These are phyloP conservation scores for Fusarium mexicanum DNA, from an alignment of 2,329 filamentous ascomycete genomes.

Conservation along the genomic window DNA sequence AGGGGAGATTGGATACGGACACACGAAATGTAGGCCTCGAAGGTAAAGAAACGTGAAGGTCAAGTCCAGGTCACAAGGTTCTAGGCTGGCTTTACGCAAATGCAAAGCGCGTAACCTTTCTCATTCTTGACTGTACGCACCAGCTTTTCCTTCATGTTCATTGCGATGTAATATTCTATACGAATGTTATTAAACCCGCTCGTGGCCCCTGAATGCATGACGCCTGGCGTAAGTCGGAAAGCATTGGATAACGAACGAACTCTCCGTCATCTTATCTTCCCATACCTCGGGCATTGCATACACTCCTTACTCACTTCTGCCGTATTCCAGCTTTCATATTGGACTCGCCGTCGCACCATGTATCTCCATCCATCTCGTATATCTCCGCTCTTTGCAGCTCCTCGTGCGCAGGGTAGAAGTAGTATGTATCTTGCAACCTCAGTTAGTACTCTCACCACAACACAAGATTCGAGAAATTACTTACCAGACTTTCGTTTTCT, in stretches of 20 bases:
- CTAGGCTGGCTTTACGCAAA: neutral
- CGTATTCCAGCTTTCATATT: neutral
- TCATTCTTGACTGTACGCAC: fast-evolving
- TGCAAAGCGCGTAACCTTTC: neutral
- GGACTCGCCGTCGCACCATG: neutral
- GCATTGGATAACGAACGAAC: no score
- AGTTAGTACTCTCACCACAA: neutral
- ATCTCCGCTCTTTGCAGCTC: neutral
- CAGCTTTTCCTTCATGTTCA: fast-evolving
- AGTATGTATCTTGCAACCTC: neutral
- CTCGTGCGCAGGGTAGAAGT: constrained; percentile 2
- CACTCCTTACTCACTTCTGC: neutral
- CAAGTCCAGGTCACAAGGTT: neutral
- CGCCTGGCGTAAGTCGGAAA: neutral
- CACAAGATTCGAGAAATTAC: fast-evolving
- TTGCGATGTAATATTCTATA: neutral
- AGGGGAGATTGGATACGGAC: no score
- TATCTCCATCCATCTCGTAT: constrained; percentile 2
- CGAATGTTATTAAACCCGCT: neutral
- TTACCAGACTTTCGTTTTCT: neutral
- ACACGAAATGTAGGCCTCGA: neutral
- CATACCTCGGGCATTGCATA: fast-evolving
- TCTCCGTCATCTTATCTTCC: neutral
- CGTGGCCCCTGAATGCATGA: neutral
- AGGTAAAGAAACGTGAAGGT: neutral